Base-by-base conservation (phyloP, 805 yeast genomes). In the Phaffomyces antillensis region DNA sequence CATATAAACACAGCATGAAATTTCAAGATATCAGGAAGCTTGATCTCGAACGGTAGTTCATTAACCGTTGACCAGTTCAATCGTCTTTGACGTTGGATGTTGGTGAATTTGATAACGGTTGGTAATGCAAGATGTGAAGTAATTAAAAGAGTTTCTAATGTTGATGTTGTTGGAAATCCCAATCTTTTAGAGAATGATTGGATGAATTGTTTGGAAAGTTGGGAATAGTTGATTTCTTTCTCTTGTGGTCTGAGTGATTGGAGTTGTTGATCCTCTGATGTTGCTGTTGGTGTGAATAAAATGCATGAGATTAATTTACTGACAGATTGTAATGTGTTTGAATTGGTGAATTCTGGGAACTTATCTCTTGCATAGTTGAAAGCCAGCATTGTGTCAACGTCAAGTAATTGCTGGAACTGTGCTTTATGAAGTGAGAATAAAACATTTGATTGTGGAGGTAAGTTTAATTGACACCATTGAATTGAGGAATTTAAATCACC, bases 1-100 rank as follows among this genome's bases (percentile, higher is more conserved):
- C 89, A 82, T 5, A 82, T 82, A 55, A 81, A 82, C 2, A 82
- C 70, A 2, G 86, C 77, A 56, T 82, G 88, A 59, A 72, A 80
- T 36, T 57, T 74, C 40, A 79, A 59, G 23, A 62, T 62, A 0
- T 61, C 59, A 1, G 89, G 88, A 18, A 82, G 61, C 28, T 68
- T 68, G 18, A 79, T 72, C 50, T 77, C 84, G 42, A 80, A 79
- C 4, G 86, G 86, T 16, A 82, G 57, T 59, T 83, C 88, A 53
- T 76, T 69, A 30, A 63, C 59, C 0, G 81, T 70, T 1, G 80
- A 70, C 85, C 85, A 79, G 42, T 72, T 76, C 3, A 77, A 60
- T 33, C 60, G 62, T 7, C 63, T 63, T 25, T 64, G 58, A 17
- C 34, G 33, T 18, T 38, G 40, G 7, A 38, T 17, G 3, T 17